Evolutionary conservation across 345 rosid species (phyloP).

Genomic region (Balakata baccata): DNA sequence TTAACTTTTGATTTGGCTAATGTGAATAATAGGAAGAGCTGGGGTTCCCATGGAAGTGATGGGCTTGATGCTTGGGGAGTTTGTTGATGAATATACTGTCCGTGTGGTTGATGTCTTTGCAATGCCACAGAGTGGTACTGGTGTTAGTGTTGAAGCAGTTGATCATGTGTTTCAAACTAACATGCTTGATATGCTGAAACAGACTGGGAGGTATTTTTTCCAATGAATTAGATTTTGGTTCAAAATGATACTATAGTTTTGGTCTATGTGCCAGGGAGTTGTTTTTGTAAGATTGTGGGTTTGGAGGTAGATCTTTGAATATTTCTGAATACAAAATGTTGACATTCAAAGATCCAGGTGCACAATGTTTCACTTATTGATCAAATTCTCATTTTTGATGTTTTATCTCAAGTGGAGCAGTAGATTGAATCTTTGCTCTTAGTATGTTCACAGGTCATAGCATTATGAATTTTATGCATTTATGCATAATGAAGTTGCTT

Average conservation of each 20-base stretch:
- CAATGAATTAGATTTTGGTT: background rate
- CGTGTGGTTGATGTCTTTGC: conserved; percentile 98
- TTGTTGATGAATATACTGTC: conserved; percentile 96
- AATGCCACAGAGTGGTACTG: conserved; percentile 99
- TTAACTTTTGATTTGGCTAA: background rate
- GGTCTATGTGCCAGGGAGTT: background rate
- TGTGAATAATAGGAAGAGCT: conserved; percentile 68
- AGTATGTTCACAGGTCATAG: background rate
- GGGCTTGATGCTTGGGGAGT: conserved; percentile 99
- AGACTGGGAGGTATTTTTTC: conserved; percentile 74
- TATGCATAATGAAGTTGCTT: background rate
- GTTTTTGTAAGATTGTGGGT: no score
- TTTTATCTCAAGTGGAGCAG: no score
- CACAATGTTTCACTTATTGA: background rate
- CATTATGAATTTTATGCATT: background rate
- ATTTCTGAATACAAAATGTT: no score
- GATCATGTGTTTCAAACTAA: conserved; percentile 98
- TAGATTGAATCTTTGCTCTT: background rate
- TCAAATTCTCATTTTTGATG: background rate
- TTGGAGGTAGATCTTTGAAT: background rate
- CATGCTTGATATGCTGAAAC: conserved; percentile 99
- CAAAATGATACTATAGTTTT: background rate
- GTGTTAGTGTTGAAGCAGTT: conserved; percentile 98
- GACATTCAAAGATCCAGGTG: background rate
- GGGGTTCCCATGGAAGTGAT: conserved; percentile 99